Conservation (phyloP, 2,329 filamentous ascomycete genomes). For the Diaporthe ampelina region DNA sequence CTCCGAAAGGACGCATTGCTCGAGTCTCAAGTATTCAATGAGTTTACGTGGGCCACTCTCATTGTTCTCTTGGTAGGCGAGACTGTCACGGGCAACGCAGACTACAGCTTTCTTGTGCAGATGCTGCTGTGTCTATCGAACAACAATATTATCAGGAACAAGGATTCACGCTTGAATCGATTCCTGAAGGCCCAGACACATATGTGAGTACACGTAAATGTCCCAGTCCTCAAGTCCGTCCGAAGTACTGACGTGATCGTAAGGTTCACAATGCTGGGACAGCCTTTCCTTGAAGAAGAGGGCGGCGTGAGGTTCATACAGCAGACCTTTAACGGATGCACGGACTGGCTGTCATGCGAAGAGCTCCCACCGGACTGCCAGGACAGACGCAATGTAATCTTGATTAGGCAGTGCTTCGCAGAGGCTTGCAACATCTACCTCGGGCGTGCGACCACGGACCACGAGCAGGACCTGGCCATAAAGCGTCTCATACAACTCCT, state of each 20-base stretch:
- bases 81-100: constrained; percentile 19
- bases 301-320: neutral
- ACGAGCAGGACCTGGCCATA: constrained; percentile 2
- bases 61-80: constrained; percentile 11
- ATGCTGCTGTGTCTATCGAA: constrained; percentile 13
- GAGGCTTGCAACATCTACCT: constrained; percentile 24
- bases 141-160: neutral
- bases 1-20: constrained; percentile 2
- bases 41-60: constrained; percentile 10
- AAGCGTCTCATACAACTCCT: neutral
- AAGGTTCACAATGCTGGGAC: constrained; percentile 24
- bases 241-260: neutral
- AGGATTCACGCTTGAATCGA: neutral
- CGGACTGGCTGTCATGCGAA: constrained; percentile 6
- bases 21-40: constrained; percentile 13
- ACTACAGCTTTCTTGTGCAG: constrained; percentile 15
- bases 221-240: accelerated
- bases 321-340: neutral
- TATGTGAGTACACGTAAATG: neutral
- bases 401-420: constrained; percentile 14
- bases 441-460: neutral
- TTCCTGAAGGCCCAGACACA: constrained; percentile 4
- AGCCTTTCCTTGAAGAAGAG: constrained; percentile 3
- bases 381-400: constrained; percentile 1
- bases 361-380: neutral